Percentiles rank a stretch among this genome's conserved stretches.
phyloP scores from a whole-genome alignment of 306 rosid genomes.

The Aeschynomene evenia region DNA sequence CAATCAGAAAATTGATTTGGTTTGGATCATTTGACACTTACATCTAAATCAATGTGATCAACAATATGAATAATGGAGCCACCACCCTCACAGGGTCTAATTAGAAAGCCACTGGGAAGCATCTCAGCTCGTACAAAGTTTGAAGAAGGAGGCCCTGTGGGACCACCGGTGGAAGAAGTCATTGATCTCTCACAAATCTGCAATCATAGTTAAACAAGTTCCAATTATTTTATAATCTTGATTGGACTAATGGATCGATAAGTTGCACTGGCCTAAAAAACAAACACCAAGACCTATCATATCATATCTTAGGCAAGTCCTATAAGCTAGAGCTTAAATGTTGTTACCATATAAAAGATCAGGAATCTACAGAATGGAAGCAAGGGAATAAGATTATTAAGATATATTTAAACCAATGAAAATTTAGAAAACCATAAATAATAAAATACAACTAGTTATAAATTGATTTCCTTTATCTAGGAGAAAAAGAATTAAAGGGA shows the following conservation, averaged over 20 bases:
- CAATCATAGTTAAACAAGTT: conserved; percentile 13
- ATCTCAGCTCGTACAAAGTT: conserved; percentile 83
- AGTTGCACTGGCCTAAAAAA: background rate
- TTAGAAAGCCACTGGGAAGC: conserved; percentile 93
- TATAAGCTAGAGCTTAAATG: background rate
- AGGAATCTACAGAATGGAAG: background rate
- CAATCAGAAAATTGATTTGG: background rate
- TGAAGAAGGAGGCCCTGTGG: conserved; percentile 72
- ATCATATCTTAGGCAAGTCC: background rate
- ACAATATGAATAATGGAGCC: conserved; percentile 95
- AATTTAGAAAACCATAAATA: too few species aligned
- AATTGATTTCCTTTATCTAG: too few species aligned
- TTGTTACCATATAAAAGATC: too few species aligned
- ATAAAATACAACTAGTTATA: too few species aligned
- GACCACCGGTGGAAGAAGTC: conserved; percentile 84
- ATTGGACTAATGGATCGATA: too few species aligned
- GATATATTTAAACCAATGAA: background rate
- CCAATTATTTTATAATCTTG: background rate
- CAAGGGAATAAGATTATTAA: background rate
- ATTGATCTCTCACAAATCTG: conserved; percentile 95
- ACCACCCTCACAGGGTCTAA: conserved; percentile 95
- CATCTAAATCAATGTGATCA: conserved; percentile 89
- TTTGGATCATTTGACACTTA: conserved; percentile 34
- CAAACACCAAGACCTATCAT: background rate
- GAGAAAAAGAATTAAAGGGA: too few species aligned